Evolutionary conservation across 1,139 yeast genomes (phyloP), one percentile per base, ranked within the genome.

Genomic region (Pichia sp.): DNA sequence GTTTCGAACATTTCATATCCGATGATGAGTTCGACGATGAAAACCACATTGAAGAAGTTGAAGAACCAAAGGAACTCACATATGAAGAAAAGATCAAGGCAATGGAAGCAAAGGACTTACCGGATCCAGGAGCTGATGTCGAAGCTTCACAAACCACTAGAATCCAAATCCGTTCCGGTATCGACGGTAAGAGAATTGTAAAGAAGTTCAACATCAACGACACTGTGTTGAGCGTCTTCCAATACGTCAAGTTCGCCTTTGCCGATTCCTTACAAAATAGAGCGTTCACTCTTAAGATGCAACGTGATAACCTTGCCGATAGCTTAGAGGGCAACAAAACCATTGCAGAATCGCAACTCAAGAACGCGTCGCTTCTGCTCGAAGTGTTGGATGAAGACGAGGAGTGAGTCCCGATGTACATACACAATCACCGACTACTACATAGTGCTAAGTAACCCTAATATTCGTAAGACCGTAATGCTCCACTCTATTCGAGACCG

Each of bases 131-230:
- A 1, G 21, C 49, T 1, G 65, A 67, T 4, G 33, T 46, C 10
- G 71, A 75, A n/a, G 75, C 81, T 0, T 74, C 75, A 3, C 67
- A 76, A 1, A 76, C 81, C 1, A 88, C 97, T 1, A 72, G 99
- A 58, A 77, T 94, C 21, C 99, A 93, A 66, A 76, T 94, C 19
- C 75, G 98, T 50, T 78, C 89, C 38, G 95, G 94, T 17, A 47
- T 55, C n/a, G 90, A 85, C 58, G 98, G 98, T 20, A 77, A 83
- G 47, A 73, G 98, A 53, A 69, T 85, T 14, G 84, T 93, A n/a
- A 83, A 89, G 50, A 77, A 89, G 54, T 86, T 93, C 59, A 68
- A 67, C 14, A 59, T 76, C 10, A 61, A 69, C 4, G 94, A 85
- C 55, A 67, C 73, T 4, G 86, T 94, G 0, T 53, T 78, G 60